A percentile compares a stretch with the other conserved stretches of the same genome.
Evolutionary conservation across 805 yeast species (phyloP).

Genomic region (Geotrichum ghanense): DNA sequence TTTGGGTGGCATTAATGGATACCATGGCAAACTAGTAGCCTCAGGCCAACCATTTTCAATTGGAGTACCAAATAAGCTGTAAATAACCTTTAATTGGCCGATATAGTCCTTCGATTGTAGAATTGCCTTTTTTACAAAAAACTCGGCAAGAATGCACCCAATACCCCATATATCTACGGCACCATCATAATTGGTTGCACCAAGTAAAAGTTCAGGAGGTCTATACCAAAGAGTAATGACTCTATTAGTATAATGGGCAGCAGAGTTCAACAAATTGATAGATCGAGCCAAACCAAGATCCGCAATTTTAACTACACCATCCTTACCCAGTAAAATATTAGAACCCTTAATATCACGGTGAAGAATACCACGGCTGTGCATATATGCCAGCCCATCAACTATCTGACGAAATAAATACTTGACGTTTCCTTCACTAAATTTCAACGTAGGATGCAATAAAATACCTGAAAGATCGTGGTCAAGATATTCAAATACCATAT

Average conservation of each 20-base stretch:
- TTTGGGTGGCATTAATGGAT: conserved; percentile 65
- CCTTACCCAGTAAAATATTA: conserved; percentile 63
- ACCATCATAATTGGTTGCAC: conserved; percentile 80
- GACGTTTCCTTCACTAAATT: conserved; percentile 52
- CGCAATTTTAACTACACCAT: conserved; percentile 77
- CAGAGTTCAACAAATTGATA: conserved; percentile 22
- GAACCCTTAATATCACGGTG: conserved; percentile 96
- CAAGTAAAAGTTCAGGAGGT: conserved; percentile 87
- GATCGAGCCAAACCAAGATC: conserved; percentile 85
- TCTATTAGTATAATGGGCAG: conserved; percentile 82
- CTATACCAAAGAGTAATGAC: conserved; percentile 96
- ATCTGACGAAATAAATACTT: conserved; percentile 73
- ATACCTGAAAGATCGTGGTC: conserved; percentile 90
- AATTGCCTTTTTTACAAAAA: conserved; percentile 61
- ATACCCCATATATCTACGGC: conserved; percentile 97
- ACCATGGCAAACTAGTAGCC: conserved; percentile 81
- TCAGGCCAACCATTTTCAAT: conserved; percentile 62
- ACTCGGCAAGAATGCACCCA: conserved; percentile 80
- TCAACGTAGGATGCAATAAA: conserved; percentile 60
- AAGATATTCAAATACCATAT: conserved; percentile 88
- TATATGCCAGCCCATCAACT: conserved; percentile 65
- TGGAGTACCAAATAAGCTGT: conserved; percentile 83
- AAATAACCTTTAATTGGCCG: conserved; percentile 67
- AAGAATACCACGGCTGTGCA: conserved; percentile 49
- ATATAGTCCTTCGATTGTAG: conserved; percentile 88